Evolutionary conservation across 148 eudicot species (phyloP), one percentile per base, ranked within the genome.

Genomic region (Persicaria maculosa): DNA sequence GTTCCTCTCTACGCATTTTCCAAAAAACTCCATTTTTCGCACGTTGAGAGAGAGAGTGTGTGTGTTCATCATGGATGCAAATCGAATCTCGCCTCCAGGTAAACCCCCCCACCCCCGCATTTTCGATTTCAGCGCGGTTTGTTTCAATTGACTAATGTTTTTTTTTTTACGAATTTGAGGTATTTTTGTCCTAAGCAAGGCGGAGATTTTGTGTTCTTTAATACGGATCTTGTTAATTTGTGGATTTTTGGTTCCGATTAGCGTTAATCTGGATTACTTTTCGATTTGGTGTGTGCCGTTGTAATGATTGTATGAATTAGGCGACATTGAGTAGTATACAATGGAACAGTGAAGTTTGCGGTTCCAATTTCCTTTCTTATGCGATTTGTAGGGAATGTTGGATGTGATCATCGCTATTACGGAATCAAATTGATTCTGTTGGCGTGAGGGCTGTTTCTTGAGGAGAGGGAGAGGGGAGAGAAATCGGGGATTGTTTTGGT

Each of bases 371-470:
- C 2, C 4, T 31, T 25, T 22, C 14, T 9, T 9, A 11, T 65
- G 36, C 47, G 14, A 65, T 16, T 65, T 9, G 8, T 65, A 65
- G 70, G 70, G 43, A 43, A 65, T 65, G 70, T 17, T 65, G 70
- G 47, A 40, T 65, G 14, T 40, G 43, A 40, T 65, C 70, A 65
- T 65, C 16, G 17, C 47, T 40, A 8, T 14, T 65, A 46, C 43
- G 70, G 70, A 65, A 40, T 65, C 70, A 65, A 65, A 43, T 65
- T 65, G 47, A 65, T 65, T 65, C 40, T 40, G 17, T 65, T 40
- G 70, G 70, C 70, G 47, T 65, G 36, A 40, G 15, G 47, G 31
- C 15, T 65, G 70, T 40, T 65, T 65, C 47, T 65, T 65, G 47
- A 44, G 54, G 75, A 54, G 62, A 72, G 74, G 20, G 74, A 19